Evolutionary conservation across 441 rosid genomes (phyloP).

Genomic region (Gossypium schwendimanii): DNA sequence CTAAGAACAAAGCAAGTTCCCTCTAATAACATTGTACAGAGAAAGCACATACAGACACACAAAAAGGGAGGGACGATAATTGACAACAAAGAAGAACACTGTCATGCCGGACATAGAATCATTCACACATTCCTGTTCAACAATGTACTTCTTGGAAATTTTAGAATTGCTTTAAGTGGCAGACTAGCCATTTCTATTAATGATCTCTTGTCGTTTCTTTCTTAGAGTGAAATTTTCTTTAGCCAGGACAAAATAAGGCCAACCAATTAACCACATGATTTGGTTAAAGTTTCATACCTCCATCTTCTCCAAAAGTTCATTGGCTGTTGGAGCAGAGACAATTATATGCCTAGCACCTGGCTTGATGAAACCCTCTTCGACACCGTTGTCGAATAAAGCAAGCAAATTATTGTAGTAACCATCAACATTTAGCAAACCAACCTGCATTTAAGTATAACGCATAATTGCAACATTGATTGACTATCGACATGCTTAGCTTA

Average conservation of each 20-base stretch:
- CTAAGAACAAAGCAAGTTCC: background rate
- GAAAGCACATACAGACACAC: background rate
- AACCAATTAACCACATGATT: background rate
- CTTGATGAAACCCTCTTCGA: constrained; percentile 86
- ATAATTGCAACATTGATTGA: background rate
- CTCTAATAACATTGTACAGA: background rate
- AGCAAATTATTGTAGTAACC: constrained; percentile 80
- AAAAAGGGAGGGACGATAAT: background rate
- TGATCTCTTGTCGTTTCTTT: background rate
- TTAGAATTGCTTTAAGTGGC: background rate
- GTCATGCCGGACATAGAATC: background rate
- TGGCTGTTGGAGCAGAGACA: constrained; percentile 79
- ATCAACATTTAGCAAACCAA: constrained; percentile 86
- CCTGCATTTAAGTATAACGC: constrained; percentile 33
- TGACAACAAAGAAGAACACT: background rate
- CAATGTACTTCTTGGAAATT: background rate
- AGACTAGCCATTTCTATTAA: background rate
- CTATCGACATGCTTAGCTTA: background rate
- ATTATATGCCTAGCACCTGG: constrained; percentile 71
- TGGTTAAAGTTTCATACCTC: constrained; percentile 45
- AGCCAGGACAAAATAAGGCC: background rate
- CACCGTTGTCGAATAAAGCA: constrained; percentile 76
- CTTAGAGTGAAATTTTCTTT: background rate
- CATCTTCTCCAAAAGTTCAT: constrained; percentile 80
- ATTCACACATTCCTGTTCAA: background rate